Evolutionary conservation across 306 rosid genomes (phyloP).

Genomic region (Herpetospermum pedunculosum): DNA sequence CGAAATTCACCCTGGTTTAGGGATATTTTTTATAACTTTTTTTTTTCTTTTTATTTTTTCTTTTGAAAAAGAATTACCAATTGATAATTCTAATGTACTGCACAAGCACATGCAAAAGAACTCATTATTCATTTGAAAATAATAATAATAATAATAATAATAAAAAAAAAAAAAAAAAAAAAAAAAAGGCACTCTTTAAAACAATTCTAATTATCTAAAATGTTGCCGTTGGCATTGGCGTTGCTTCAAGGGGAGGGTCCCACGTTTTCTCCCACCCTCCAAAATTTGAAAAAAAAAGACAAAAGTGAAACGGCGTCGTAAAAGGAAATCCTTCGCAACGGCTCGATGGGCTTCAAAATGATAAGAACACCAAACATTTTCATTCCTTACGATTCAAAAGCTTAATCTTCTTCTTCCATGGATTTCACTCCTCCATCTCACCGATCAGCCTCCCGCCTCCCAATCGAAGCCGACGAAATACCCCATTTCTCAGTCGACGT

Average conservation of each 20-base stretch:
- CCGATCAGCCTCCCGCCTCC: conserved; percentile 27
- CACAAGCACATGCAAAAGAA: too few relatives aligned
- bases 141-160: too few relatives aligned
- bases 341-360: neutral
- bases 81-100: too few relatives aligned
- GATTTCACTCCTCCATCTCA: conserved; percentile 35
- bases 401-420: conserved; percentile 18
- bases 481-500: conserved; percentile 30
- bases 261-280: neutral
- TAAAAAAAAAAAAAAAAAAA: too few relatives aligned
- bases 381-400: neutral
- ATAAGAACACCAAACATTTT: neutral
- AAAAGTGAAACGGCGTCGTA: neutral
- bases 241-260: neutral
- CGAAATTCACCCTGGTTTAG: too few relatives aligned
- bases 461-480: conserved; percentile 12
- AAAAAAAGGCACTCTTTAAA: neutral
- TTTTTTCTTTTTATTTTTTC: too few relatives aligned
- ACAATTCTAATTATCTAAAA: neutral
- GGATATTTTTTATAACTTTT: too few relatives aligned
- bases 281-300: neutral
- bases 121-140: too few relatives aligned
- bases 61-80: too few relatives aligned
- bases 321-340: neutral
- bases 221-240: neutral